phyloP scores from a whole-genome alignment of 139 green algal genomes.

The Yamagishiella unicocca region DNA sequence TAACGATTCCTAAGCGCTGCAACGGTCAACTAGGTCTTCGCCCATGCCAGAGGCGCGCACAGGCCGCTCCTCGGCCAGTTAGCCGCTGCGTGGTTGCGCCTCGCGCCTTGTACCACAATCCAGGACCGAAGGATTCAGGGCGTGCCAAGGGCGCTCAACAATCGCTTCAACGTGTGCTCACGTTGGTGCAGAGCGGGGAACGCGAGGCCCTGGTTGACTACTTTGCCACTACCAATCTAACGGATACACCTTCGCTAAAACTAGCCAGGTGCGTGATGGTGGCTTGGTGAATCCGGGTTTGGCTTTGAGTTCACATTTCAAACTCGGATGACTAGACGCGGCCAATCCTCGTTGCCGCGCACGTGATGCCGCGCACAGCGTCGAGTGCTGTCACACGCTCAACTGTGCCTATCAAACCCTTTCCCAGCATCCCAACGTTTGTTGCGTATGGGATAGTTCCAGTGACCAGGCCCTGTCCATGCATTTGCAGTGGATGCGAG shows the following conservation, averaged over 20 bases:
- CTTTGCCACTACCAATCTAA: background rate
- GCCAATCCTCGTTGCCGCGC: background rate
- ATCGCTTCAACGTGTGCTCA: background rate
- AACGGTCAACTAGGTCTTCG: constrained; percentile 32
- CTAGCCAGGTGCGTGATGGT: background rate
- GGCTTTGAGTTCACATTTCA: no score
- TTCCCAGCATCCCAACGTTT: background rate
- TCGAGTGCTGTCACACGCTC: background rate
- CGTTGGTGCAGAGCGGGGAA: background rate
- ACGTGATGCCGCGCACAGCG: background rate
- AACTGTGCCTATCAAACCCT: background rate
- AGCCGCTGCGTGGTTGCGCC: background rate
- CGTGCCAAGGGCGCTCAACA: background rate
- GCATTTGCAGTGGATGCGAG: background rate
- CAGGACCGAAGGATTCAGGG: background rate
- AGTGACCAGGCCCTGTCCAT: no score
- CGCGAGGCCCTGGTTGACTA: constrained; percentile 8
- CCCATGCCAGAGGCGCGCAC: background rate
- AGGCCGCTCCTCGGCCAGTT: background rate
- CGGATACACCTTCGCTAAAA: background rate
- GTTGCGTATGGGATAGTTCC: no score
- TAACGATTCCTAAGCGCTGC: background rate
- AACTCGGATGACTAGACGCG: no score
- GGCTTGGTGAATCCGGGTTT: no score
- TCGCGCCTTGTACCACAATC: constrained; percentile 1